A percentile compares a stretch with the other conserved stretches of the same genome.
Conservation (phyloP, 2,329 filamentous ascomycete genomes). For the Byssochlamys sp. region DNA sequence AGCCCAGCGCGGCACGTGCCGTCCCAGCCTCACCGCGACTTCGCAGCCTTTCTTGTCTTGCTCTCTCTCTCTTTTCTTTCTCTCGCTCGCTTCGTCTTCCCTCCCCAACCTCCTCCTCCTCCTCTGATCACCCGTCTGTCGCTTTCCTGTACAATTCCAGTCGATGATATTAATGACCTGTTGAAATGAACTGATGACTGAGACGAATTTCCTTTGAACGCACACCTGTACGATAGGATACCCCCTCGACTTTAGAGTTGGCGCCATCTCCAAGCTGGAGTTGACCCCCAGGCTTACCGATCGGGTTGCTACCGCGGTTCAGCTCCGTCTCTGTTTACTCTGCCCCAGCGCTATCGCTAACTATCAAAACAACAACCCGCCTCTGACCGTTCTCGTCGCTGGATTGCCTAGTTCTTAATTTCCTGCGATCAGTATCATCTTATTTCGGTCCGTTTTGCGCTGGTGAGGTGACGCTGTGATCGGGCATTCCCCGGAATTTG, state of each 20-base stretch:
- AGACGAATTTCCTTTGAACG: neutral
- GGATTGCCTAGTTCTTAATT: neutral
- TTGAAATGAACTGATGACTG: neutral
- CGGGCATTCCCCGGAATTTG: neutral
- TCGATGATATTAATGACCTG: neutral
- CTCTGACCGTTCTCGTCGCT: neutral
- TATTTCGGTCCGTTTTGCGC: neutral
- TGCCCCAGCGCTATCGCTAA: neutral
- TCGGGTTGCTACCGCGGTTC: neutral
- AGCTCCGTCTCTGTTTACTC: neutral
- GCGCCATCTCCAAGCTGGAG: neutral
- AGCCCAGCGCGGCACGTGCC: neutral
- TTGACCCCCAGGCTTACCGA: neutral
- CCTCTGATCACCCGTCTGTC: neutral
- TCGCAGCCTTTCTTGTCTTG: neutral
- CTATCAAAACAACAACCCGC: too few species aligned
- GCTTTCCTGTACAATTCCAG: neutral
- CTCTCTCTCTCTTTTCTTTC: neutral
- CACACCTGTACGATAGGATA: neutral
- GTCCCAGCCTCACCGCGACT: neutral
- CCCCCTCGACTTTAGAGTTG: neutral
- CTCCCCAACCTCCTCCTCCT: neutral
- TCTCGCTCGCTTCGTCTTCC: neutral
- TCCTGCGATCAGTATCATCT: neutral
- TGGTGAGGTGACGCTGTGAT: neutral